phyloP scores from a whole-genome alignment of 495 filamentous ascomycete genomes.

The Aspergillus nidulans region DNA sequence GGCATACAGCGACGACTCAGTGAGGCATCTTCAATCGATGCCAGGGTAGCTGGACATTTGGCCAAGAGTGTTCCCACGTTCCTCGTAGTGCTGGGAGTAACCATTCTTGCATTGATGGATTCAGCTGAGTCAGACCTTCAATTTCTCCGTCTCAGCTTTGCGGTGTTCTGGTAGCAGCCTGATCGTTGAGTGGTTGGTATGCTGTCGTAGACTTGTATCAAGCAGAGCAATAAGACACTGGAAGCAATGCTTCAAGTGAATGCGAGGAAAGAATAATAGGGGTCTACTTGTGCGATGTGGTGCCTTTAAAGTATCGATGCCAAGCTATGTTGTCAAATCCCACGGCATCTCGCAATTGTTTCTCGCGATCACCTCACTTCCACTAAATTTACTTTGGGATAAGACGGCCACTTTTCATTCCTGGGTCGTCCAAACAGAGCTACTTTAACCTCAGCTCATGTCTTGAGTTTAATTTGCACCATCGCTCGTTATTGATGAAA shows the following conservation, averaged over 20 bases:
- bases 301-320: conserved; percentile 23
- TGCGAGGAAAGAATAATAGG: neutral
- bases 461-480: conserved; percentile 22
- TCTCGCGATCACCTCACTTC: conserved; percentile 36
- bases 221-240: neutral
- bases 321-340: conserved; percentile 27
- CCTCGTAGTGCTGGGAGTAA: neutral
- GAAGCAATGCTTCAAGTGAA: neutral
- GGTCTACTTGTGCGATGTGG: neutral
- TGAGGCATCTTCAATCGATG: neutral
- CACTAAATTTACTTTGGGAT: conserved; percentile 11
- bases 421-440: conserved; percentile 8
- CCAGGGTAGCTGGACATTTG: neutral
- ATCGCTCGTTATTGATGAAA: neutral
- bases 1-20: neutral
- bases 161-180: neutral
- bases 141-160: neutral
- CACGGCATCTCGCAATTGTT: conserved; percentile 31
- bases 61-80: too few relatives aligned
- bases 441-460: conserved; percentile 18
- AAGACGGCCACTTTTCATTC: conserved; percentile 5
- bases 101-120: too few relatives aligned
- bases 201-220: neutral
- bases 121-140: neutral
- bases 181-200: neutral